Percentiles rank a stretch among this genome's conserved stretches.
These are phyloP conservation scores for Thinopyrum elongatum DNA, from an alignment of 176 grass and related monocot species.

Conservation along the genomic window DNA sequence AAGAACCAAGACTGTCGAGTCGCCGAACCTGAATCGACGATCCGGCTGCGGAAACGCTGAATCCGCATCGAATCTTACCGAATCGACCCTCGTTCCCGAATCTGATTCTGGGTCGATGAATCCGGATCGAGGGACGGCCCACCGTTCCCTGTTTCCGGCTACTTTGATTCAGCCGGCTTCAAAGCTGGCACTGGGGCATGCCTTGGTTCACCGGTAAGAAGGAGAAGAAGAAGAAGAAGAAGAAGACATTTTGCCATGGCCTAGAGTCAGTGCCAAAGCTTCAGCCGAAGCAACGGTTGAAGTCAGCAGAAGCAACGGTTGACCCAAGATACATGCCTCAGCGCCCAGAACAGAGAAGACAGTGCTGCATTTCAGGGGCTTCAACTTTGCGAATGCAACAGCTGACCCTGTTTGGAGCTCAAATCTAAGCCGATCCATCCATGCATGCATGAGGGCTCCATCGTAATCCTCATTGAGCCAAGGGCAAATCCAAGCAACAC, in stretches of 20 bases:
- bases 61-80: too few species aligned
- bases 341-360: slow-evolving; percentile 16
- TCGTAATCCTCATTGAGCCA: background rate
- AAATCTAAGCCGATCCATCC: too few species aligned
- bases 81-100: too few species aligned
- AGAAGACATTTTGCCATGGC: too few species aligned
- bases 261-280: background rate
- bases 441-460: too few species aligned
- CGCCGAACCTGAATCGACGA: too few species aligned
- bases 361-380: background rate
- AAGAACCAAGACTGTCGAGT: too few species aligned
- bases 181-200: slow-evolving; percentile 12
- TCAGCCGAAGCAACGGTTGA: background rate
- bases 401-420: too few species aligned
- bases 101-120: too few species aligned
- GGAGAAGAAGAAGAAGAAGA: background rate
- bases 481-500: background rate
- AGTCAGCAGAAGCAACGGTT: background rate
- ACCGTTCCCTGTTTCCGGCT: too few species aligned
- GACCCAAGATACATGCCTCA: background rate
- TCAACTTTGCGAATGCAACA: background rate
- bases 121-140: too few species aligned
- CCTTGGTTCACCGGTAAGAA: background rate
- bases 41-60: too few species aligned
- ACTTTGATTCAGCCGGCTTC: background rate